These are phyloP conservation scores for Dorcoceras hygrometricum DNA, from an alignment of 257 asterid genomes.

Conservation along the genomic window DNA sequence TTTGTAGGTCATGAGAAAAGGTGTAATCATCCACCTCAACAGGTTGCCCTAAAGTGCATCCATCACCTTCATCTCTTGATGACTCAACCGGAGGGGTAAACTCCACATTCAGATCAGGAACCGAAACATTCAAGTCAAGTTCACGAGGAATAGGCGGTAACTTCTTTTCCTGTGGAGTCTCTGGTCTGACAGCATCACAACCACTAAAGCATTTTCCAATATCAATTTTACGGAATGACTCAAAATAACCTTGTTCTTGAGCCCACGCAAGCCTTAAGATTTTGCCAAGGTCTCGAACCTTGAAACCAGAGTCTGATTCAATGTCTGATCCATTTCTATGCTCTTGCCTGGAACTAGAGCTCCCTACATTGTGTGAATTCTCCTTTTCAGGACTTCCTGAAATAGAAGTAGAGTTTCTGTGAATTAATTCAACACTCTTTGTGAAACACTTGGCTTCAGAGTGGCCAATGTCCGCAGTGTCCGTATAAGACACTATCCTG, in stretches of 20 bases:
- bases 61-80: slow-evolving; percentile 62
- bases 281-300: slow-evolving; percentile 82
- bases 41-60: slow-evolving; percentile 45
- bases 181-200: slow-evolving; percentile 41
- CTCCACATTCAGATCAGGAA: slow-evolving; percentile 83
- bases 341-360: slow-evolving; percentile 45
- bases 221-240: slow-evolving; percentile 47
- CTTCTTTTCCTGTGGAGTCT: slow-evolving; percentile 38
- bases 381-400: slow-evolving; percentile 40
- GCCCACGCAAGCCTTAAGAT: slow-evolving; percentile 63
- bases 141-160: slow-evolving; percentile 54
- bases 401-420: slow-evolving; percentile 35
- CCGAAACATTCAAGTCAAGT: slow-evolving; percentile 78
- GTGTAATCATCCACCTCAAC: slow-evolving; percentile 63
- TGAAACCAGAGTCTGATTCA: slow-evolving; percentile 76
- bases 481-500: slow-evolving; percentile 63
- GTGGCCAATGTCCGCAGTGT: slow-evolving; percentile 66
- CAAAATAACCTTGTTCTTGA: slow-evolving; percentile 57
- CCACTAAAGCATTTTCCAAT: slow-evolving; percentile 34
- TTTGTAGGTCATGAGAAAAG: slow-evolving; percentile 48
- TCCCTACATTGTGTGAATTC: slow-evolving; percentile 48
- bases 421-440: slow-evolving; percentile 62
- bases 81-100: slow-evolving; percentile 68
- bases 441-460: slow-evolving; percentile 83
- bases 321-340: slow-evolving; percentile 36